These are phyloP conservation scores for Debaryomyces udenii DNA, from an alignment of 1,139 yeast genomes.

Conservation along the genomic window DNA sequence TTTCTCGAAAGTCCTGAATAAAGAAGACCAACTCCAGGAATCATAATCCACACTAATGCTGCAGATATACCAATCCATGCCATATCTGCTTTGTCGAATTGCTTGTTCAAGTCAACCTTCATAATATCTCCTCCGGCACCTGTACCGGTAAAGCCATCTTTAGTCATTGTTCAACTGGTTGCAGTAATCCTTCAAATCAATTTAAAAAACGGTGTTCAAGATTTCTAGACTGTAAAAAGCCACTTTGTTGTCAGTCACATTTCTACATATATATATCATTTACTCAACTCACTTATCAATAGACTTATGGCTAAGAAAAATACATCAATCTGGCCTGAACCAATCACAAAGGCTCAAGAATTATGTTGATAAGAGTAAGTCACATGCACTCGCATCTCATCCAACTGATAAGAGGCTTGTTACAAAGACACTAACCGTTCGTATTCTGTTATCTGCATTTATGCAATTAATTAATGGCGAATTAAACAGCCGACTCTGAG, in stretches of 20 bases:
- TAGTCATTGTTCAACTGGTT: conserved; percentile 3
- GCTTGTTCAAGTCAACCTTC: conserved; percentile 70
- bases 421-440: no score
- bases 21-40: conserved; percentile 89
- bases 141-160: conserved; percentile 8
- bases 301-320: no score
- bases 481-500: background rate
- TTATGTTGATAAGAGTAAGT: background rate
- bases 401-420: background rate
- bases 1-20: conserved; percentile 92
- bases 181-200: no score
- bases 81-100: conserved; percentile 77
- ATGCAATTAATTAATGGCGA: background rate
- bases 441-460: background rate
- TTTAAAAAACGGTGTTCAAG: no score
- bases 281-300: no score
- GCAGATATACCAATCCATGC: conserved; percentile 83
- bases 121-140: conserved; percentile 76
- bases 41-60: conserved; percentile 88
- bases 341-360: background rate
- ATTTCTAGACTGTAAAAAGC: no score
- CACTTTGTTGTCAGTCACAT: no score
- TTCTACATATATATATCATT: no score
- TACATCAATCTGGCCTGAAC: background rate
- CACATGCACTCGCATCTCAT: background rate